Evolutionary conservation across 176 grass and related monocot genomes (phyloP).

Genomic region (Aegilops speltoides): DNA sequence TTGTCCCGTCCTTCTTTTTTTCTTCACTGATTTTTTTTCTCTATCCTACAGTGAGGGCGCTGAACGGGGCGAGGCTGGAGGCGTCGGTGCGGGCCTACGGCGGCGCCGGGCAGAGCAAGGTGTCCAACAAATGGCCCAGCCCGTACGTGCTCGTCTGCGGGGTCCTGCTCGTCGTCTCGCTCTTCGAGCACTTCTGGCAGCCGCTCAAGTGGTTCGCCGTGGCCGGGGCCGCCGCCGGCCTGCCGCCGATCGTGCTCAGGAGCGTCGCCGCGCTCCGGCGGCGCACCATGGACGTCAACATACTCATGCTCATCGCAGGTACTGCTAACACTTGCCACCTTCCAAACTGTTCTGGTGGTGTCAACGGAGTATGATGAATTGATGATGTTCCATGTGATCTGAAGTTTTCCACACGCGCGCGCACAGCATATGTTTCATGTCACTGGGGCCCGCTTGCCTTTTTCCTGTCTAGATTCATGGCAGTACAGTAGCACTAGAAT

Average conservation of each 20-base stretch:
- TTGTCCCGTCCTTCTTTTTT: not conserved
- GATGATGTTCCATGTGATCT: not conserved
- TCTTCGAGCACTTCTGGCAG: conserved; percentile 78
- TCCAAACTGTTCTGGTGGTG: too few relatives aligned
- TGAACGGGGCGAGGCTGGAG: conserved; percentile 86
- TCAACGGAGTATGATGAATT: too few relatives aligned
- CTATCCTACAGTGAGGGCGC: conserved; percentile 48
- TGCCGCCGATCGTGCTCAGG: conserved; percentile 46
- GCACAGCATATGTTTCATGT: not conserved
- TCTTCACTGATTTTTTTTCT: not conserved
- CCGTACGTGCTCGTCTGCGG: conserved; percentile 69
- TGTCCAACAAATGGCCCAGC: conserved; percentile 79
- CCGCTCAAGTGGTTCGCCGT: conserved; percentile 81
- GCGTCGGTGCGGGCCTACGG: conserved; percentile 76
- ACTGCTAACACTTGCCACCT: not conserved
- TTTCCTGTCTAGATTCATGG: not conserved
- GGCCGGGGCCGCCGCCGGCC: conserved; percentile 37
- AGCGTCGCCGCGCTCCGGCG: conserved; percentile 60
- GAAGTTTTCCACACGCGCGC: not conserved
- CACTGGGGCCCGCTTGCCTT: not conserved
- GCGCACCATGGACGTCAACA: conserved; percentile 86
- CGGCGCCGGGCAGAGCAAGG: conserved; percentile 14
- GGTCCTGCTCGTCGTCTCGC: conserved; percentile 49
- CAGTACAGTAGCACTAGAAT: too few relatives aligned
- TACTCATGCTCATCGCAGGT: conserved; percentile 98